Base-by-base conservation (phyloP, 768 basidiomycete genomes). In the Mycena rebaudengoi region DNA sequence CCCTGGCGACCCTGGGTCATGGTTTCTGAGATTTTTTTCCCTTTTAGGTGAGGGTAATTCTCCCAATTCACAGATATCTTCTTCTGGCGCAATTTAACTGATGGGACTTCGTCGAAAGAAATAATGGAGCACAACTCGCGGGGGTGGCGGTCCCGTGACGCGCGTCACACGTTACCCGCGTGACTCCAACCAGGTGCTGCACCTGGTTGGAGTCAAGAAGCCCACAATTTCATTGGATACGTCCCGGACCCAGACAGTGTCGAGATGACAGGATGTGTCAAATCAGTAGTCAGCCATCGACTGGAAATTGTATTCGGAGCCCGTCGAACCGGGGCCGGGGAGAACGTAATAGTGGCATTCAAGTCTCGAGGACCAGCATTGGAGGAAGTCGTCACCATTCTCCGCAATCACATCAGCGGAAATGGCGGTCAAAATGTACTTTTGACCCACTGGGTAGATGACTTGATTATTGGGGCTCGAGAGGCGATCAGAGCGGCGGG, bases 401-500 rank as follows among this genome's bases (percentile, higher is more conserved):
- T 70, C 2, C n/a, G 39, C 8, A 45, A 16, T n/a, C 62, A 70
- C 46, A 41, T 65, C 16, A 35, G 30, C 29, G 25, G 56, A 29
- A 41, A 26, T 43, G 59, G 50, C 7, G 53, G 53, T 33, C 18
- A 43, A 14, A 52, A 33, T 18, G 54, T 54, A 11, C 54, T 70
- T 35, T 37, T 70, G 2, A 40, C 60, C 16, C 70, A 70, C 55
- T 71, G 70, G 70, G 52, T 68, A 11, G 65, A 67, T 14, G 66
- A 71, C 29, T 48, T 70, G 2, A 61, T 44, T 0, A 30, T 14
- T 8, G 56, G 59, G 16, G 70, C 66, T 7, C 32, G 41, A 43
- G 20, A 23, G 14, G 53, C 55, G 16, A 67, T 66, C 13, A n/a
- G 61, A 28, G 39, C 40, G 29, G 29, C 39, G 16, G 39, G 55